Evolutionary conservation across 208 protist genomes (phyloP).

Genomic region (Leishmania aethiopica): DNA sequence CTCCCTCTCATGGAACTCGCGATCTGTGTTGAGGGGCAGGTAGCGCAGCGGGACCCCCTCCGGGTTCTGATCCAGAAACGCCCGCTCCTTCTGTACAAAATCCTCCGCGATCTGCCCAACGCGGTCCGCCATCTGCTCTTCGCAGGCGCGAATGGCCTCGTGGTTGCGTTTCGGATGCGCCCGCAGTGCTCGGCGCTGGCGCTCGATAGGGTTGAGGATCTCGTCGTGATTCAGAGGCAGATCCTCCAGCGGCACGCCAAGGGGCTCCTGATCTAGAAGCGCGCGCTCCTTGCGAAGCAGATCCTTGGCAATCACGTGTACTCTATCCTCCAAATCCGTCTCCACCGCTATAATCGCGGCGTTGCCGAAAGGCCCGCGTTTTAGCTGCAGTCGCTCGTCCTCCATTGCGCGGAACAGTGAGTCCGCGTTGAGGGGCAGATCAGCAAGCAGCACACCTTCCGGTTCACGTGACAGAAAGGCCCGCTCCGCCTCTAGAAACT

Average conservation of each 20-base stretch:
- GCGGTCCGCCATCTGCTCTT: slow-evolving; percentile 70
- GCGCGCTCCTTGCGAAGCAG: slow-evolving; percentile 76
- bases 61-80: slow-evolving; percentile 78
- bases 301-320: slow-evolving; percentile 50
- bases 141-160: slow-evolving; percentile 51
- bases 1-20: slow-evolving; percentile 74
- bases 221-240: slow-evolving; percentile 76
- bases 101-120: slow-evolving; percentile 66
- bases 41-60: slow-evolving; percentile 77
- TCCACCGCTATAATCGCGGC: slow-evolving; percentile 35
- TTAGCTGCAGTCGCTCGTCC: slow-evolving; percentile 57
- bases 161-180: slow-evolving; percentile 55
- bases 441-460: slow-evolving; percentile 69
- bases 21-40: slow-evolving; percentile 69
- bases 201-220: slow-evolving; percentile 74
- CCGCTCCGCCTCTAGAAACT: slow-evolving; percentile 56
- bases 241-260: slow-evolving; percentile 78
- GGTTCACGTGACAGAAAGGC: slow-evolving; percentile 67
- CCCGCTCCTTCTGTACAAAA: slow-evolving; percentile 72
- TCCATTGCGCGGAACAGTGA: slow-evolving; percentile 50
- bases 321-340: slow-evolving; percentile 52
- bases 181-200: slow-evolving; percentile 47
- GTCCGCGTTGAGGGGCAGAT: slow-evolving; percentile 68
- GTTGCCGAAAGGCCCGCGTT: slow-evolving; percentile 53
- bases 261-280: slow-evolving; percentile 84